phyloP scores from a whole-genome alignment of 1,139 yeast species.

The Debaryomyces coudertii region DNA sequence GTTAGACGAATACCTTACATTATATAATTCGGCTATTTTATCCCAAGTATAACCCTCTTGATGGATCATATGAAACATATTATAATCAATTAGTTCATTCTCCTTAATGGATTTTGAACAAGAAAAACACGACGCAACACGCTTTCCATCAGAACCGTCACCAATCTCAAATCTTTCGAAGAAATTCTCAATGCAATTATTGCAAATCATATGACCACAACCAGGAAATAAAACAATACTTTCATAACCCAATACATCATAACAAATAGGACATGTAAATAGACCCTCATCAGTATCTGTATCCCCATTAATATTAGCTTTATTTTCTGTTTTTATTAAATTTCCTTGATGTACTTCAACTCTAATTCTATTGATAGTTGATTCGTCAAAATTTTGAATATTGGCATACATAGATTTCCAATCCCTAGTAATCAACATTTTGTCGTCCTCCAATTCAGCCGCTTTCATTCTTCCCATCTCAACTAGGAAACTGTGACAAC shows the following conservation, averaged over 20 bases:
- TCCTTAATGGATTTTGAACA: conserved; percentile 49
- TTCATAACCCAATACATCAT: conserved; percentile 56
- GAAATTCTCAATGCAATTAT: conserved; percentile 58
- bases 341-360: conserved; percentile 14
- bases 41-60: conserved; percentile 25
- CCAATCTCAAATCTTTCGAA: conserved; percentile 44
- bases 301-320: conserved; percentile 14
- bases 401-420: conserved; percentile 29
- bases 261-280: conserved; percentile 69
- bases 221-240: conserved; percentile 50
- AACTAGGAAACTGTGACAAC: conserved; percentile 81
- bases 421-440: conserved; percentile 19
- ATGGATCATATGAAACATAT: conserved; percentile 52
- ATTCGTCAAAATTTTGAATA: conserved; percentile 18
- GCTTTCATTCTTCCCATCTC: conserved; percentile 60
- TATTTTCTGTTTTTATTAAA: conserved; percentile 14
- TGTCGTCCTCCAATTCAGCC: conserved; percentile 19
- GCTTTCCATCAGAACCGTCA: conserved; percentile 38
- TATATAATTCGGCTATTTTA: conserved; percentile 14
- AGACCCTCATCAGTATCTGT: conserved; percentile 21
- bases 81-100: conserved; percentile 49
- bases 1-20: not conserved
- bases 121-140: conserved; percentile 54
- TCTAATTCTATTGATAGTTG: conserved; percentile 20
- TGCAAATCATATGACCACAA: conserved; percentile 76